Percentiles rank a stretch among this genome's conserved stretches.
These are phyloP conservation scores for Ensete glaucum DNA, from an alignment of 176 grass and related monocot genomes.

Conservation along the genomic window DNA sequence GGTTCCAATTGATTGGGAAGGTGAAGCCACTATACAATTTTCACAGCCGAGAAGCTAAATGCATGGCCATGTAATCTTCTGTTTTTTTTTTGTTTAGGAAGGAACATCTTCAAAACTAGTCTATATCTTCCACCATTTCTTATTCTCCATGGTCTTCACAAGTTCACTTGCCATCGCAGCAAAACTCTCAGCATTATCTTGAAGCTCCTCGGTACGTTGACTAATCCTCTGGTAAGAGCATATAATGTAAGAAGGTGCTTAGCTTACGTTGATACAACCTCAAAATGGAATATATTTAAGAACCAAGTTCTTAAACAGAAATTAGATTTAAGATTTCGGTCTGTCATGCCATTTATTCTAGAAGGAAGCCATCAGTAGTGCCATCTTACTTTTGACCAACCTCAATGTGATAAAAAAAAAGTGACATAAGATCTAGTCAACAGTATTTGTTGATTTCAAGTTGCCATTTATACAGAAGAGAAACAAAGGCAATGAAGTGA, in stretches of 20 bases:
- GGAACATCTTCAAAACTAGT: background rate
- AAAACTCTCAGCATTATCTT: conserved; percentile 75
- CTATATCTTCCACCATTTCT: conserved; percentile 79
- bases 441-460: no score
- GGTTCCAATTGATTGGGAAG: background rate
- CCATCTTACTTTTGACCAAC: no score
- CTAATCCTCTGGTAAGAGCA: conserved; percentile 47
- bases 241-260: background rate
- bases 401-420: no score
- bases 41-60: background rate
- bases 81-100: background rate
- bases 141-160: conserved; percentile 60
- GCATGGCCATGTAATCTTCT: background rate
- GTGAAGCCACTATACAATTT: background rate
- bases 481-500: no score
- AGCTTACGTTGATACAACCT: background rate
- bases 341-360: no score
- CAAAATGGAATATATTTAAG: background rate
- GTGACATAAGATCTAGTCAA: no score
- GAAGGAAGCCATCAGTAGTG: no score
- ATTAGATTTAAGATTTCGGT: no score
- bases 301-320: background rate
- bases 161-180: conserved; percentile 59
- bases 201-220: conserved; percentile 61
- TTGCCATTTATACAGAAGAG: no score